A percentile compares a stretch with the other conserved stretches of the same genome.
Evolutionary conservation across 2,329 filamentous ascomycete species (phyloP).

Genomic region (Fusarium sarcochroum): DNA sequence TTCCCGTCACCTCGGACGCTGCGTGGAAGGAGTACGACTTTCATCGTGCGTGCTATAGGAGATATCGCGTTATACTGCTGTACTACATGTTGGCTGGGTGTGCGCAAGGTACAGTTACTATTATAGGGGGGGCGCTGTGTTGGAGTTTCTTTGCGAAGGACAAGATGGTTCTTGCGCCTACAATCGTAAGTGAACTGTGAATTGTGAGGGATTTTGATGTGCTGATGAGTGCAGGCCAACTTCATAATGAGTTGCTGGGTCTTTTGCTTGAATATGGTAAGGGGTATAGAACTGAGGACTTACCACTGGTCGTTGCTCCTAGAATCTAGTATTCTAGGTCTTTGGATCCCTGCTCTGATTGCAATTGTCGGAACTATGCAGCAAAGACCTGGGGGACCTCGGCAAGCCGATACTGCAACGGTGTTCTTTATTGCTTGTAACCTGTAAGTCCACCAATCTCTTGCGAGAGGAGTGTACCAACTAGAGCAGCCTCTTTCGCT

Average conservation of each 20-base stretch:
- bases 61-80: slow-evolving; percentile 56
- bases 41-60: slow-evolving; percentile 56
- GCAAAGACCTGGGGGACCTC: not conserved
- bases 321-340: slow-evolving; percentile 49
- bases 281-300: slow-evolving; percentile 55
- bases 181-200: slow-evolving; percentile 49
- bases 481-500: slow-evolving; percentile 53
- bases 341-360: slow-evolving; percentile 48
- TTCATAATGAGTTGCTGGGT: slow-evolving; percentile 56
- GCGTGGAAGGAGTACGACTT: slow-evolving; percentile 57
- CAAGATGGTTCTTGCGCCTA: slow-evolving; percentile 52
- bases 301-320: slow-evolving; percentile 57
- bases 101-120: slow-evolving; percentile 55
- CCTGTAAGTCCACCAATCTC: slow-evolving; percentile 51
- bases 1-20: slow-evolving; percentile 52
- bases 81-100: slow-evolving; percentile 57
- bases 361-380: slow-evolving; percentile 44
- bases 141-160: slow-evolving; percentile 55
- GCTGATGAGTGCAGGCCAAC: slow-evolving; percentile 48
- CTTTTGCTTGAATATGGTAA: slow-evolving; percentile 52
- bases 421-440: slow-evolving; percentile 55
- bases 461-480: not conserved
- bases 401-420: slow-evolving; percentile 48
- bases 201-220: not conserved
- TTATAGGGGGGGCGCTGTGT: slow-evolving; percentile 55